Conservation (phyloP, 148 eudicot genomes). For the Spergularia marina region DNA sequence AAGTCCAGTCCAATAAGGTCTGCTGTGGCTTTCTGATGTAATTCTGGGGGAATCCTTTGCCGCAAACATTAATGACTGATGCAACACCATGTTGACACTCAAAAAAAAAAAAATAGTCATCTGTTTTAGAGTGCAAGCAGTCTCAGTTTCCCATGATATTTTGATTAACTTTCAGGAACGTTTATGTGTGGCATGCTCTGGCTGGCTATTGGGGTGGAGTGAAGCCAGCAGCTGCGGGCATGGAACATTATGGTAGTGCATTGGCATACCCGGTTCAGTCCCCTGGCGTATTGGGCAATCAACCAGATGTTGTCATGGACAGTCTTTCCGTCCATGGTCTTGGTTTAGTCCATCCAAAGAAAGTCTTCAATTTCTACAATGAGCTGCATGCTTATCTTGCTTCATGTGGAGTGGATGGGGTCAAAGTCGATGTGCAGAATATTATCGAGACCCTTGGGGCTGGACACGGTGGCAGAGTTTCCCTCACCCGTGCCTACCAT, state of each 20-base stretch:
- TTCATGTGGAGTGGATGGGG: conserved; percentile 94
- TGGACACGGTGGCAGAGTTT: conserved; percentile 89
- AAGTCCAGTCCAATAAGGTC: too few species aligned
- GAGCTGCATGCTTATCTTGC: conserved; percentile 98
- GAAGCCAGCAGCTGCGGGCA: conserved; percentile 73
- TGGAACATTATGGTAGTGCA: conserved; percentile 86
- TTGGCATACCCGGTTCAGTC: conserved; percentile 86
- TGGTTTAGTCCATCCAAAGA: conserved; percentile 87
- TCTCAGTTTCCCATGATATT: not conserved
- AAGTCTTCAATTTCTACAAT: conserved; percentile 83
- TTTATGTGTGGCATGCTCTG: conserved; percentile 94
- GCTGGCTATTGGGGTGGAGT: conserved; percentile 99
- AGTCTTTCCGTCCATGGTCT: conserved; percentile 85
- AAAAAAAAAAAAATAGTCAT: too few species aligned
- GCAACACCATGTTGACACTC: too few species aligned
- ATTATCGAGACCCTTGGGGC: conserved; percentile 96
- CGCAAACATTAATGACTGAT: too few species aligned
- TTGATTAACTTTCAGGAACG: conserved; percentile 45
- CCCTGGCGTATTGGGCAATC: conserved; percentile 85
- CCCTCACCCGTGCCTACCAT: conserved; percentile 72
- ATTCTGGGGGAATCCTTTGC: too few species aligned
- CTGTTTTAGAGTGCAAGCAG: too few species aligned
- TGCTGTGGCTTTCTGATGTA: too few species aligned
- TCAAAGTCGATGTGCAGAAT: conserved; percentile 96
- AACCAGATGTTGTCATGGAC: conserved; percentile 91